Conservation (phyloP, 495 filamentous ascomycete species). For the Aspergillus asperescens region DNA sequence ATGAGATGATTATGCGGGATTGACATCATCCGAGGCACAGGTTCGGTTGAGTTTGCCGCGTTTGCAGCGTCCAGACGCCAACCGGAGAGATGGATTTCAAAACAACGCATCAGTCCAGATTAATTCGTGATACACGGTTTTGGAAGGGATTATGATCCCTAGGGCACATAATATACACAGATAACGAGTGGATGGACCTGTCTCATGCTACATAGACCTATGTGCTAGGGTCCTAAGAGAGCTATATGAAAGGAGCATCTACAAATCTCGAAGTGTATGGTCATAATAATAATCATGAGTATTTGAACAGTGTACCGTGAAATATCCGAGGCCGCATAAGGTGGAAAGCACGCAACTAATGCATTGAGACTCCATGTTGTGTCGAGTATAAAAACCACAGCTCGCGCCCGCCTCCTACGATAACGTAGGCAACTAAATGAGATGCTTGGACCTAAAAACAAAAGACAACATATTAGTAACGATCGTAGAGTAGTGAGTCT, state of each 20-base stretch:
- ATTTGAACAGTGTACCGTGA: slow-evolving; percentile 33
- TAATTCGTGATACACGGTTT: background rate
- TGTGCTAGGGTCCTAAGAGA: background rate
- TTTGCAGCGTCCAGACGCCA: slow-evolving; percentile 32
- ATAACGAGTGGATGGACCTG: background rate
- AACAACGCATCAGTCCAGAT: background rate
- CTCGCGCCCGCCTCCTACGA: slow-evolving; percentile 9
- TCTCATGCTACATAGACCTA: background rate
- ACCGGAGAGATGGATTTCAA: slow-evolving; percentile 13
- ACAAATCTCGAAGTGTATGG: slow-evolving; percentile 21
- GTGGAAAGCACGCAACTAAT: slow-evolving; percentile 23
- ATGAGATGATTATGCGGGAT: slow-evolving; percentile 20
- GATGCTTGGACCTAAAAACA: slow-evolving; percentile 66
- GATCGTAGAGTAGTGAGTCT: background rate
- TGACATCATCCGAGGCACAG: slow-evolving; percentile 41
- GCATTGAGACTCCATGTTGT: slow-evolving; percentile 30
- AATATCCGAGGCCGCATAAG: slow-evolving; percentile 26
- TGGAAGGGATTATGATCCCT: background rate
- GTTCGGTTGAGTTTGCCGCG: slow-evolving; percentile 30
- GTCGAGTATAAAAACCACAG: slow-evolving; percentile 18
- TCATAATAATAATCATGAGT: slow-evolving; percentile 41
- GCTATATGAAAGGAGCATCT: background rate
- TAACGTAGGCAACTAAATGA: slow-evolving; percentile 53
- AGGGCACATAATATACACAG: background rate
- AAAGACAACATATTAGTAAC: background rate